Conservation (phyloP, 768 basidiomycete species). For the Postia placenta region DNA sequence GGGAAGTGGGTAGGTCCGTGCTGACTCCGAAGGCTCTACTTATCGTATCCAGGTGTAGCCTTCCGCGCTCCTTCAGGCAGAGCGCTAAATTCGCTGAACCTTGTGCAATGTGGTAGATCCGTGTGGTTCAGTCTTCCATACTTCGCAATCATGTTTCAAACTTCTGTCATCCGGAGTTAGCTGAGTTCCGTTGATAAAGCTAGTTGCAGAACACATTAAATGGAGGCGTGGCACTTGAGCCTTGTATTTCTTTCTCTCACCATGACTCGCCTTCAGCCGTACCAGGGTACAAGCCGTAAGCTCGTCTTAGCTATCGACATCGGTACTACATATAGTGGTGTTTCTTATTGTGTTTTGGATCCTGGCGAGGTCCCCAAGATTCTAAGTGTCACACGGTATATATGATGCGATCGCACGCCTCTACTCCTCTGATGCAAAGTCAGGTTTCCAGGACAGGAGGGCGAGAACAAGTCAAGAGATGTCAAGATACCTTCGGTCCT, state of each 20-base stretch:
- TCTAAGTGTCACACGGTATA: conserved; percentile 38
- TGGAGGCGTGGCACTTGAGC: background rate
- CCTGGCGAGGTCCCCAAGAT: conserved; percentile 29
- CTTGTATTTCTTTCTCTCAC: no score
- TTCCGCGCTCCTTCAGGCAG: background rate
- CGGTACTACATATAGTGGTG: conserved; percentile 46
- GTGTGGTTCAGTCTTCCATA: no score
- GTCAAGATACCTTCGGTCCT: conserved; percentile 44
- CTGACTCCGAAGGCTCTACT: no score
- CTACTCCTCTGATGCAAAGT: background rate
- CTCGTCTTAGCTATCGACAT: conserved; percentile 47
- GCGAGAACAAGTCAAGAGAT: conserved; percentile 24
- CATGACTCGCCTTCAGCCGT: conserved; percentile 18
- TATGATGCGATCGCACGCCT: no score
- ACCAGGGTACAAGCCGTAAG: conserved; percentile 33
- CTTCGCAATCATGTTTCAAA: no score
- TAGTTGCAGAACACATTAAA: background rate
- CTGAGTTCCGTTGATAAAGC: background rate
- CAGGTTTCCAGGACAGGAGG: conserved; percentile 37
- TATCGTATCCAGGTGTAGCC: no score
- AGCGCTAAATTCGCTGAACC: no score
- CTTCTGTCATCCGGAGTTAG: background rate
- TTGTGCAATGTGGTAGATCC: no score
- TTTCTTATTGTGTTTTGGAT: conserved; percentile 37
- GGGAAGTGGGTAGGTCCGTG: no score